Conservation (phyloP, 106 monocot species). For the Phalaenopsis aphrodite region DNA sequence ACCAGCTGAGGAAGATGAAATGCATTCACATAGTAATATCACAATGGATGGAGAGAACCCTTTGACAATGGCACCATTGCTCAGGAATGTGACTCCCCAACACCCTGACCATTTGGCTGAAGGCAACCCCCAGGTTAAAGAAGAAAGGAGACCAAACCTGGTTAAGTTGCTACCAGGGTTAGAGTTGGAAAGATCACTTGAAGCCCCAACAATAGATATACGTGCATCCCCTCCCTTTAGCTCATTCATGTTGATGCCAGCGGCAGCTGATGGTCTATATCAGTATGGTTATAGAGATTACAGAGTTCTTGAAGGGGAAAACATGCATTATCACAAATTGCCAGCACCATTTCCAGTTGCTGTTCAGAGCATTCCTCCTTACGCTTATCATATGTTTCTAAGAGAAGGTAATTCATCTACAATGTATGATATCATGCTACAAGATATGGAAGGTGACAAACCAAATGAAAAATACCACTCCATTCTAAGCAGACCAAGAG, state of each 20-base stretch:
- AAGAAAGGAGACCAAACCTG: conserved; percentile 20
- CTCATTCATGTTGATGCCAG: conserved; percentile 15
- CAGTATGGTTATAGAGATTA: conserved; percentile 15
- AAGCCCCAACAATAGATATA: conserved; percentile 3
- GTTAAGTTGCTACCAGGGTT: conserved; percentile 14
- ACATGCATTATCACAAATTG: conserved; percentile 20
- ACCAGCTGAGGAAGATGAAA: conserved; percentile 14
- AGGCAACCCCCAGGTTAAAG: conserved; percentile 4
- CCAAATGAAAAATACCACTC: conserved; percentile 37
- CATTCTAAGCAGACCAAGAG: conserved; percentile 72
- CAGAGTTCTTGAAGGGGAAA: conserved; percentile 35
- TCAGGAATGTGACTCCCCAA: conserved; percentile 10
- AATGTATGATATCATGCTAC: conserved; percentile 26
- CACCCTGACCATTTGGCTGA: neutral
- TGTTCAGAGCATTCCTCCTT: conserved; percentile 21
- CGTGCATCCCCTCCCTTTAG: conserved; percentile 12
- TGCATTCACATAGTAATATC: conserved; percentile 6
- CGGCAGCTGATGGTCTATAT: conserved; percentile 11
- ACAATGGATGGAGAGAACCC: neutral
- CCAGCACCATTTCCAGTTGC: conserved; percentile 14
- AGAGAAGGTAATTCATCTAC: conserved; percentile 23
- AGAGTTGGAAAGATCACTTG: conserved; percentile 28
- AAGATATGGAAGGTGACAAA: conserved; percentile 27
- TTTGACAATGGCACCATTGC: neutral
- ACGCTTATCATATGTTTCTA: conserved; percentile 16